A percentile compares a stretch with the other conserved stretches of the same genome.
phyloP scores from a whole-genome alignment of 2,329 filamentous ascomycete genomes.

The Ambrosiella cleistominuta region DNA sequence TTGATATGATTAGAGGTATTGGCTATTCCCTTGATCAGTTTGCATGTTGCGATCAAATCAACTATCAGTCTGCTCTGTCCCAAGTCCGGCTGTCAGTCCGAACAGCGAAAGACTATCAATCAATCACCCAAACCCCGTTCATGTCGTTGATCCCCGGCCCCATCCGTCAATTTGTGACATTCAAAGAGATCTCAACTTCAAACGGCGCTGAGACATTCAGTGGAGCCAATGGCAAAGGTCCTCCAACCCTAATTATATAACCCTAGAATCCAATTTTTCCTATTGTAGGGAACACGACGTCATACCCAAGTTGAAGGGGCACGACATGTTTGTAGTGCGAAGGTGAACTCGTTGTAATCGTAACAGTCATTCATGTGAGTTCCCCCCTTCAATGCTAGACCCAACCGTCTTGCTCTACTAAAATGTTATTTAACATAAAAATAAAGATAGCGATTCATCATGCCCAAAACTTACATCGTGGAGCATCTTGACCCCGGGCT shows the following conservation, averaged over 20 bases:
- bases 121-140: neutral
- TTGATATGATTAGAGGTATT: neutral
- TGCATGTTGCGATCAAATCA: too few relatives aligned
- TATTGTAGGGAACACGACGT: neutral
- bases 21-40: neutral
- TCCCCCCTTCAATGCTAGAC: too few relatives aligned
- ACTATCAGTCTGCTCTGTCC: too few relatives aligned
- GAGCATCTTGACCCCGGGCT: conserved; percentile 94
- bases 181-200: neutral
- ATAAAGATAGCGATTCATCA: neutral
- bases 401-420: too few relatives aligned
- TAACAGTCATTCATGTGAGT: too few relatives aligned
- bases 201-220: neutral
- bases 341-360: neutral
- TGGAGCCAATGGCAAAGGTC: neutral
- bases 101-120: neutral
- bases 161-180: neutral
- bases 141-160: neutral
- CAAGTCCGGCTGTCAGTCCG: too few relatives aligned
- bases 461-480: conserved; percentile 58
- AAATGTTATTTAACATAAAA: too few relatives aligned
- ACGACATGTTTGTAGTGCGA: neutral
- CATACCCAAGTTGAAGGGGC: neutral
- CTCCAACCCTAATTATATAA: neutral
- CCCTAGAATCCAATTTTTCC: neutral